Evolutionary conservation across 805 yeast genomes (phyloP).

Genomic region (Lipomyces anomalus): DNA sequence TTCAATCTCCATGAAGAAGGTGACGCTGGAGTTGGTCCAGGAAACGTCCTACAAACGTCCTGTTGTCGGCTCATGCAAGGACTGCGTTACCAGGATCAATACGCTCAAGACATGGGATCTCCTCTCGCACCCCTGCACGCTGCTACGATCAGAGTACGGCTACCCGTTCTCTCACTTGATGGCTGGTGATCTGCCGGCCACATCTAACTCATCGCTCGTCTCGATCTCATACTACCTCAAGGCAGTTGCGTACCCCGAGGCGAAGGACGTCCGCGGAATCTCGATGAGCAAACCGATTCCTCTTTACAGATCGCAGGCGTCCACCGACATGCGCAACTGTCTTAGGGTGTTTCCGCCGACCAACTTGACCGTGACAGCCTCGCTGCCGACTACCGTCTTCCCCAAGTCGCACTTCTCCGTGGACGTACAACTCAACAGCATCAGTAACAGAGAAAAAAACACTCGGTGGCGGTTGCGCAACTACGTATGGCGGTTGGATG

Average conservation of each 20-base stretch:
- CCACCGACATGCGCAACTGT: conserved; percentile 81
- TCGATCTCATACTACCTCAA: conserved; percentile 67
- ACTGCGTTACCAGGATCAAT: conserved; percentile 51
- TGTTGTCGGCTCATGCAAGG: conserved; percentile 50
- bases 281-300: conserved; percentile 57
- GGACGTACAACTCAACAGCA: conserved; percentile 68
- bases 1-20: conserved; percentile 46
- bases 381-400: conserved; percentile 79
- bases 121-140: conserved; percentile 50
- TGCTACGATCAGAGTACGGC: conserved; percentile 66
- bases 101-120: conserved; percentile 88
- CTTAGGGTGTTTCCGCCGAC: conserved; percentile 94
- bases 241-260: conserved; percentile 40
- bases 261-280: conserved; percentile 31
- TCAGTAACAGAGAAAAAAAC: conserved; percentile 32
- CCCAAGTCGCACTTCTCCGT: conserved; percentile 83
- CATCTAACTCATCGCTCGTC: conserved; percentile 55
- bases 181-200: conserved; percentile 84
- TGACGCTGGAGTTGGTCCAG: conserved; percentile 67
- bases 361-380: conserved; percentile 77
- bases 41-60: conserved; percentile 62
- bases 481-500: conserved; percentile 84
- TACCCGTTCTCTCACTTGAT: conserved; percentile 87
- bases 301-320: conserved; percentile 66
- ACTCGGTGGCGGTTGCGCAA: conserved; percentile 91